These are phyloP conservation scores for Boletus patriciae DNA, from an alignment of 768 basidiomycete genomes.

Conservation along the genomic window DNA sequence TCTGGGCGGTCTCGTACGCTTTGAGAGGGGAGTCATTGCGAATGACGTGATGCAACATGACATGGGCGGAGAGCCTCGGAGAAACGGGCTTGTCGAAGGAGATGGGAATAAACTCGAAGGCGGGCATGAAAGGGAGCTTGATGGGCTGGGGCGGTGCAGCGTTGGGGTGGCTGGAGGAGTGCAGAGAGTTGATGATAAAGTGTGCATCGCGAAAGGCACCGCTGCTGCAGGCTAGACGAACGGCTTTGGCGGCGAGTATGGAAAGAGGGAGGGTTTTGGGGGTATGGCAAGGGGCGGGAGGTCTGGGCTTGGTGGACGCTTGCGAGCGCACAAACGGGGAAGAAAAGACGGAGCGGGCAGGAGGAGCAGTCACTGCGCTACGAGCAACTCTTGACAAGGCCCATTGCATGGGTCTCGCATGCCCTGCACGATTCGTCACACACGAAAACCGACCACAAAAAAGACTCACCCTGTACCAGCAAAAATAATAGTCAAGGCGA, in stretches of 20 bases:
- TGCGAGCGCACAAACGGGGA: constrained; percentile 3
- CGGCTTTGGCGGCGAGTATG: constrained; percentile 48
- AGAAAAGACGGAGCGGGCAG: constrained; percentile 10
- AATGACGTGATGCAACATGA: constrained; percentile 63
- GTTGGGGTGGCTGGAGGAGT: constrained; percentile 35
- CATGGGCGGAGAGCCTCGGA: constrained; percentile 60
- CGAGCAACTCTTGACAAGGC: constrained; percentile 55
- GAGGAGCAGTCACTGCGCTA: constrained; percentile 23
- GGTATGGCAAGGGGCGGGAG: not conserved
- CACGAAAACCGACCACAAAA: not conserved
- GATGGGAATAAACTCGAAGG: constrained; percentile 41
- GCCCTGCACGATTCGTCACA: constrained; percentile 33
- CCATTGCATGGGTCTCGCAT: constrained; percentile 76
- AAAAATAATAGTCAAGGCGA: not conserved
- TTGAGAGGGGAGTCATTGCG: constrained; percentile 48
- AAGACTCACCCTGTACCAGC: not conserved
- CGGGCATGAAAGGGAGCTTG: constrained; percentile 26
- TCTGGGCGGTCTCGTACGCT: constrained; percentile 48
- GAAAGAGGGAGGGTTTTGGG: not conserved
- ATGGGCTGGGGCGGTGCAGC: constrained; percentile 2
- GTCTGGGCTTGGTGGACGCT: constrained; percentile 2
- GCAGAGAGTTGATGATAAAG: constrained; percentile 58
- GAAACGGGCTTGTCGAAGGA: constrained; percentile 53
- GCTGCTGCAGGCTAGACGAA: constrained; percentile 45
- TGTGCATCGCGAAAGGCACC: constrained; percentile 51